Evolutionary conservation across 2,329 filamentous ascomycete genomes (phyloP).

Genomic region (Thermothelomyces thermophilus): DNA sequence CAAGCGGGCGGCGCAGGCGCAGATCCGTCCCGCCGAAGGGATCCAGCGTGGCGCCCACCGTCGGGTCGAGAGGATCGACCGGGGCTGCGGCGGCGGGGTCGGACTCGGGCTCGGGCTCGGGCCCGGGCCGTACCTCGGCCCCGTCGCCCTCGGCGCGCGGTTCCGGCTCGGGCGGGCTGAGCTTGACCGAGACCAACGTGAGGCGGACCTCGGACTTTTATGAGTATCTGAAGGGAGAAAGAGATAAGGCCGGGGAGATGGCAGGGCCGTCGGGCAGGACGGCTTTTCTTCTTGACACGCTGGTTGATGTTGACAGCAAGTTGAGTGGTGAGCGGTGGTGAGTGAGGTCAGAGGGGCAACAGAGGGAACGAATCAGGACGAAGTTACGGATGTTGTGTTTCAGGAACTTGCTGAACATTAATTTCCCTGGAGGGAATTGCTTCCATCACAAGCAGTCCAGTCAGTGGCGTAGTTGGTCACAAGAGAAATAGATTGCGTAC

Average conservation of each 20-base stretch:
- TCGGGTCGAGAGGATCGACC: not conserved
- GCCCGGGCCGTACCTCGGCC: not conserved
- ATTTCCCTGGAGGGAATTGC: not conserved
- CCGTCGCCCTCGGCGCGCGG: not conserved
- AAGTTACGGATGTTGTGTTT: no score
- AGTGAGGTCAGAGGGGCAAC: not conserved
- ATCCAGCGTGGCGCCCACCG: not conserved
- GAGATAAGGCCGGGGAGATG: not conserved
- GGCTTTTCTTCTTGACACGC: not conserved
- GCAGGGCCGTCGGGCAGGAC: not conserved
- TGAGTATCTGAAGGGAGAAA: not conserved
- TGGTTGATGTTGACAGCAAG: not conserved
- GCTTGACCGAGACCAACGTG: conserved; percentile 2
- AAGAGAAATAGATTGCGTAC: not conserved
- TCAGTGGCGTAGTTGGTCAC: not conserved
- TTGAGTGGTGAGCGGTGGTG: not conserved
- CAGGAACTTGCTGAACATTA: no score
- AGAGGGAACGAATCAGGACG: no score
- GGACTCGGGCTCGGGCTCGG: not conserved
- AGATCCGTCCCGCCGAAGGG: no score
- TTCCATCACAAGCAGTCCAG: not conserved
- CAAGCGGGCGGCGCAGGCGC: no score
- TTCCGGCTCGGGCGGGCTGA: not conserved
- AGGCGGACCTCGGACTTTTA: not conserved
- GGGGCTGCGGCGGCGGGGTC: no score